phyloP scores from a whole-genome alignment of 2,329 filamentous ascomycete species.

The Grosmannia clavigera region DNA sequence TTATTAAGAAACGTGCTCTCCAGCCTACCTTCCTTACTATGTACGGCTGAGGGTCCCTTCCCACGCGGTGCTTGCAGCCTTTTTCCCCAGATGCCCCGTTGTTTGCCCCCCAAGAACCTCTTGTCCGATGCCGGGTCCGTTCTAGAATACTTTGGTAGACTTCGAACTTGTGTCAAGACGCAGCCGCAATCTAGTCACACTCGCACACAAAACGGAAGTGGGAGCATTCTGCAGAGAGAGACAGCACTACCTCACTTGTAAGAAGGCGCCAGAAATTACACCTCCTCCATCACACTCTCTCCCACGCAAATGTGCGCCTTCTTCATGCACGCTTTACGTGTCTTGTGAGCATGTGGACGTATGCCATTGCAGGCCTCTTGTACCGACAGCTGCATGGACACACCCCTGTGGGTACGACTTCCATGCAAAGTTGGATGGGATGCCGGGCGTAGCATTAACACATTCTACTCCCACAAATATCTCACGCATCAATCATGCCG shows the following conservation, averaged over 20 bases:
- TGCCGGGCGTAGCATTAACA: not conserved
- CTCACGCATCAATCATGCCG: not conserved
- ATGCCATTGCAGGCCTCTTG: not conserved
- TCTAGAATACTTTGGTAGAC: not conserved
- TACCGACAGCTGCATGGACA: not conserved
- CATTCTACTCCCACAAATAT: not conserved
- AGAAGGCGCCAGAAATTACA: not conserved
- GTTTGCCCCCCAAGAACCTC: not conserved
- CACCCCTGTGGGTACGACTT: not conserved
- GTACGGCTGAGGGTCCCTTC: too few species aligned
- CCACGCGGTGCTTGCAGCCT: not conserved
- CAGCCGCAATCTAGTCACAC: not conserved
- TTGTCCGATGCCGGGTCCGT: not conserved
- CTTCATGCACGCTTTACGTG: not conserved
- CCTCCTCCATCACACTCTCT: not conserved
- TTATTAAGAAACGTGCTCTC: too few species aligned
- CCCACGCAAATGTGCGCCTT: not conserved
- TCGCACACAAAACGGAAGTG: not conserved
- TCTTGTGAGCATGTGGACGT: not conserved
- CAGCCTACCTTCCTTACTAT: too few species aligned
- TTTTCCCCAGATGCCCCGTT: not conserved
- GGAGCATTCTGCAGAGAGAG: not conserved
- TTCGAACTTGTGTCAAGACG: not conserved
- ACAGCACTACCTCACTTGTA: not conserved
- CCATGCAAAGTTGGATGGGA: not conserved